phyloP scores from a whole-genome alignment of 116 monocot genomes.

The Zostera marina region DNA sequence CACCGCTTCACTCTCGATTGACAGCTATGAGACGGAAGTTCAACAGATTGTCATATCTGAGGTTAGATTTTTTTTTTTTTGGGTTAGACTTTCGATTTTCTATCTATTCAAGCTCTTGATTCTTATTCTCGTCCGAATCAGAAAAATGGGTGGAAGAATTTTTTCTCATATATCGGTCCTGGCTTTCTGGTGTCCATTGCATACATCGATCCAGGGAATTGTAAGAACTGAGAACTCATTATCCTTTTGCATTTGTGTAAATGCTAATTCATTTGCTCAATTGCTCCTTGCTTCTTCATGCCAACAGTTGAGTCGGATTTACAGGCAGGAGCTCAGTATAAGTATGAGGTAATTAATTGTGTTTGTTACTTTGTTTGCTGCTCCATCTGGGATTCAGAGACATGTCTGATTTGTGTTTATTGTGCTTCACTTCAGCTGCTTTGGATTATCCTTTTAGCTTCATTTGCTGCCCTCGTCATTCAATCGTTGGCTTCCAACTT shows the following conservation, averaged over 20 bases:
- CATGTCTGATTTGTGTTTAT: background rate
- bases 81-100: background rate
- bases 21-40: slow-evolving; percentile 34
- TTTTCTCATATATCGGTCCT: slow-evolving; percentile 80
- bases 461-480: slow-evolving; percentile 74
- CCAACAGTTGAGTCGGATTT: slow-evolving; percentile 81
- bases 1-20: slow-evolving; percentile 36
- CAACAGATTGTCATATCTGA: slow-evolving; percentile 62
- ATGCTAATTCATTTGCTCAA: background rate
- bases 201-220: slow-evolving; percentile 98
- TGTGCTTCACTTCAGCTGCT: slow-evolving; percentile 29
- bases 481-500: slow-evolving; percentile 85
- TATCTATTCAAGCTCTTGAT: background rate
- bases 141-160: slow-evolving; percentile 81
- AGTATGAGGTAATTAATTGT: slow-evolving; percentile 65
- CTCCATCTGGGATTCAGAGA: background rate
- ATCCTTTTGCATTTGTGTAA: background rate
- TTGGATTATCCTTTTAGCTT: slow-evolving; percentile 92
- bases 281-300: background rate
- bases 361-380: background rate
- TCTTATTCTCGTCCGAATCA: slow-evolving; percentile 18
- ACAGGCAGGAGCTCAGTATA: slow-evolving; percentile 76
- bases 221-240: slow-evolving; percentile 23
- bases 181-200: slow-evolving; percentile 96
- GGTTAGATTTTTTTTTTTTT: slow-evolving; percentile 22